Conservation (phyloP, 495 filamentous ascomycete genomes). For the Articulospora tetracladia region DNA sequence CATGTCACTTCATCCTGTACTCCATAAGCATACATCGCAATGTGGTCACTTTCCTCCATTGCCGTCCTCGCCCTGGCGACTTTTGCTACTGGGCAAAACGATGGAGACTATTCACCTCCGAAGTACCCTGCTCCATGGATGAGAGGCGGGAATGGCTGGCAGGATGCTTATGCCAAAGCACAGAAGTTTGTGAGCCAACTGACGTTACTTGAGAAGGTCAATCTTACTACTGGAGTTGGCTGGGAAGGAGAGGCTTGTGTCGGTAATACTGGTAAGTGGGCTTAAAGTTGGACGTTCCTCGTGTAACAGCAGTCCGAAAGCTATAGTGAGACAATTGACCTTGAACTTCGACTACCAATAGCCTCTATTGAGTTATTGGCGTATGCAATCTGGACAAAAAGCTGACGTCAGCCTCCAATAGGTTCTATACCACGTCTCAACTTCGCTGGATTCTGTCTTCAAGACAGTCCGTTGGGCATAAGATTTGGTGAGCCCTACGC, state of each 20-base stretch:
- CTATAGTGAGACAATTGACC: too few relatives aligned
- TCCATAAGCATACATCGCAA: not conserved
- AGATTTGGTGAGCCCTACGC: slow-evolving; percentile 50
- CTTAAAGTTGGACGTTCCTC: not conserved
- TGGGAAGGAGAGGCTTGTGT: slow-evolving; percentile 36
- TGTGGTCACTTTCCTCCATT: slow-evolving; percentile 8
- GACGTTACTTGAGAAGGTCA: slow-evolving; percentile 88
- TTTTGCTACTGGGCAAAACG: slow-evolving; percentile 15
- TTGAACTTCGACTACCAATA: too few relatives aligned
- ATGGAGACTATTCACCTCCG: slow-evolving; percentile 42
- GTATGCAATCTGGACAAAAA: too few relatives aligned
- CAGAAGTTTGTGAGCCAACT: slow-evolving; percentile 75
- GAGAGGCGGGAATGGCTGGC: slow-evolving; percentile 68
- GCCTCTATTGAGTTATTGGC: too few relatives aligned
- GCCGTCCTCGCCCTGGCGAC: slow-evolving; percentile 13
- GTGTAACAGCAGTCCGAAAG: too few relatives aligned
- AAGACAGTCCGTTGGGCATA: slow-evolving; percentile 86
- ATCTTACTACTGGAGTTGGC: slow-evolving; percentile 84
- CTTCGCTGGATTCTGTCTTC: slow-evolving; percentile 77
- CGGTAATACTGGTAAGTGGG: slow-evolving; percentile 24
- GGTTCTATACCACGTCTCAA: slow-evolving; percentile 65
- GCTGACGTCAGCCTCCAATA: not conserved
- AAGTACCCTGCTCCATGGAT: slow-evolving; percentile 86
- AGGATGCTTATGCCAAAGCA: slow-evolving; percentile 72
- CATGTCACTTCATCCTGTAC: not conserved